Evolutionary conservation across 1,139 yeast genomes (phyloP), one percentile per base, ranked within the genome.

Genomic region (Candida labiduridarum): DNA sequence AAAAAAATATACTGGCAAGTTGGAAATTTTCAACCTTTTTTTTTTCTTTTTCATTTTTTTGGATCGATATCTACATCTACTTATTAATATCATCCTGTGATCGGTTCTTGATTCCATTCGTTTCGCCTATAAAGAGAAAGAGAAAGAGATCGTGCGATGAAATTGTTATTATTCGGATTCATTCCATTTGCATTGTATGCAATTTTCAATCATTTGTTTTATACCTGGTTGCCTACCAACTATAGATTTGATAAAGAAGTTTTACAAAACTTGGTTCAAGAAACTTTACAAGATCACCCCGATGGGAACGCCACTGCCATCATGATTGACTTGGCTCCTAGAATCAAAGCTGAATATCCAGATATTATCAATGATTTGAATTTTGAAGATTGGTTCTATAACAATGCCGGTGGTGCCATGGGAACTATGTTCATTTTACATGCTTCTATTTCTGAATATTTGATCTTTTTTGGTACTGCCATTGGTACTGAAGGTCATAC

Each of bases 401-500:
- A 92, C 79, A 91, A 90, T 63, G 99, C 99, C 8, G 99, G 99
- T 50, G 96, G 97, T 58, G 98, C 99, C 50, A 94, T 94, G 99
- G 99, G 99, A 27, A 84, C 91, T 52, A 92, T 94, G 98, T 81
- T 89, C 61, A 89, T 95, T 55, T 76, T 94, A 58, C 99, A 95
- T 68, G 97, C 98, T 12, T 92, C 98, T n/a, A 78, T 95, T 61
- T 77, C 95, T 8, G 99, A 94, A 70, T 95, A 94, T 66, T 74
- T 94, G 67, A 92, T 92, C 62, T 79, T 90, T 65, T 90, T 91
- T 58, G 97, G 97, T 50, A 79, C 94, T 40, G 87, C 96, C 4
- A 79, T 87, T 11, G 98, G 98, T 39, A 91, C 97, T 12, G 97
- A 90, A 68, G 99, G 99, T 48, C 99, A 94, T 69, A 78, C 91